Conservation (phyloP, 106 monocot species). For the Dioscorea zingiberensis region DNA sequence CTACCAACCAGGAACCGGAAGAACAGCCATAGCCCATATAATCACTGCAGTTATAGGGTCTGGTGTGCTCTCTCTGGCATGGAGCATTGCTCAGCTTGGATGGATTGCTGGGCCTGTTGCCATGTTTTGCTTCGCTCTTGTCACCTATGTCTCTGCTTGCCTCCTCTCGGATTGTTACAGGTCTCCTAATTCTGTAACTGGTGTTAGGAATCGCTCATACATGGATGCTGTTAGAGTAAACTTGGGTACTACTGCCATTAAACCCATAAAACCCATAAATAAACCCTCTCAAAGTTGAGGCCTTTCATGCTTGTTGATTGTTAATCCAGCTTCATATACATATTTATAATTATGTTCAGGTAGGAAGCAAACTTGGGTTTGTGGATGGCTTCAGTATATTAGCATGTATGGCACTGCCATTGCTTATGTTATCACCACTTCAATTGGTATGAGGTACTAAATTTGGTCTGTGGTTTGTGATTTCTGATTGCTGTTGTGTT, state of each 20-base stretch:
- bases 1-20: conserved; percentile 11
- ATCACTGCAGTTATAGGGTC: conserved; percentile 36
- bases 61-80: conserved; percentile 33
- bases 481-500: too few species aligned
- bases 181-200: conserved; percentile 43
- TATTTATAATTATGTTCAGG: conserved; percentile 52
- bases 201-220: conserved; percentile 53
- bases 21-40: conserved; percentile 28
- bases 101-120: conserved; percentile 49
- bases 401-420: conserved; percentile 43
- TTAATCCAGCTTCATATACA: conserved; percentile 12
- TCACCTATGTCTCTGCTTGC: conserved; percentile 52
- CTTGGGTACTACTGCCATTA: conserved; percentile 28
- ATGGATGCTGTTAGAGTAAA: conserved; percentile 60
- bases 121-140: conserved; percentile 59
- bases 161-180: conserved; percentile 80
- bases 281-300: background rate
- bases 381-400: conserved; percentile 47
- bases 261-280: background rate
- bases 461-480: too few species aligned
- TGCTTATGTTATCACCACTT: conserved; percentile 55
- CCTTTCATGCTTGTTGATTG: background rate
- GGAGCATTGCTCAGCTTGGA: conserved; percentile 39
- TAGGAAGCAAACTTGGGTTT: conserved; percentile 36
- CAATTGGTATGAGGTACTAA: conserved; percentile 52